These are phyloP conservation scores for Nissolia schottii DNA, from an alignment of 306 rosid genomes.

Conservation along the genomic window DNA sequence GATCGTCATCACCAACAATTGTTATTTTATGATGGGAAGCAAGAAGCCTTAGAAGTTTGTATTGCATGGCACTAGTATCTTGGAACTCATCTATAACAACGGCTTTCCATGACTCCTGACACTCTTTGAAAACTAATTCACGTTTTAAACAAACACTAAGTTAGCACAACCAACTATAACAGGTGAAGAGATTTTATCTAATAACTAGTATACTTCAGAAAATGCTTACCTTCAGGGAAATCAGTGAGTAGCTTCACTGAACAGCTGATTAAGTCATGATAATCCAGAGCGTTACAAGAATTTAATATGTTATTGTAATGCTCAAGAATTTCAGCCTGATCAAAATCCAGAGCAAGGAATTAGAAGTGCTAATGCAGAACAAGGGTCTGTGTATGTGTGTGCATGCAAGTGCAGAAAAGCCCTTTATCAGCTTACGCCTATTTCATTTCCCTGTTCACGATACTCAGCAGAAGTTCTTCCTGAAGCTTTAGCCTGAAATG, in stretches of 20 bases:
- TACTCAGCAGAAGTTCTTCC: constrained; percentile 66
- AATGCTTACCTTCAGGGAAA: constrained; percentile 73
- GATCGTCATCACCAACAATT: constrained; percentile 97
- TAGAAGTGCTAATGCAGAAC: constrained; percentile 17
- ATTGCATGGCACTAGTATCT: constrained; percentile 96
- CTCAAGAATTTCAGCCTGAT: constrained; percentile 76
- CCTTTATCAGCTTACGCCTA: constrained; percentile 65
- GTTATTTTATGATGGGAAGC: constrained; percentile 72
- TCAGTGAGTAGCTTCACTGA: constrained; percentile 81
- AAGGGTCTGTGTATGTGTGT: neutral
- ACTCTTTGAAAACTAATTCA: constrained; percentile 65
- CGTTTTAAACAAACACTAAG: constrained; percentile 12
- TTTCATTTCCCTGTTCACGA: constrained; percentile 62
- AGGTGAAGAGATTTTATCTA: constrained; percentile 10
- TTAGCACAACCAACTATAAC: constrained; percentile 37
- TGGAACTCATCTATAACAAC: constrained; percentile 94
- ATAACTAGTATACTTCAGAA: neutral
- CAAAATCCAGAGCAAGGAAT: constrained; percentile 33
- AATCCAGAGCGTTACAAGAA: constrained; percentile 90
- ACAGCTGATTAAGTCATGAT: constrained; percentile 90
- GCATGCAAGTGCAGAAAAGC: constrained; percentile 19
- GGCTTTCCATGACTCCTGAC: constrained; percentile 77
- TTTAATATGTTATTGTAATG: constrained; percentile 68
- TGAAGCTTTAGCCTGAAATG: constrained; percentile 84
- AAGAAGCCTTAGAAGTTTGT: constrained; percentile 63